Base-by-base conservation (phyloP, 2,329 filamentous ascomycete species). In the Byssothecium circinans region DNA sequence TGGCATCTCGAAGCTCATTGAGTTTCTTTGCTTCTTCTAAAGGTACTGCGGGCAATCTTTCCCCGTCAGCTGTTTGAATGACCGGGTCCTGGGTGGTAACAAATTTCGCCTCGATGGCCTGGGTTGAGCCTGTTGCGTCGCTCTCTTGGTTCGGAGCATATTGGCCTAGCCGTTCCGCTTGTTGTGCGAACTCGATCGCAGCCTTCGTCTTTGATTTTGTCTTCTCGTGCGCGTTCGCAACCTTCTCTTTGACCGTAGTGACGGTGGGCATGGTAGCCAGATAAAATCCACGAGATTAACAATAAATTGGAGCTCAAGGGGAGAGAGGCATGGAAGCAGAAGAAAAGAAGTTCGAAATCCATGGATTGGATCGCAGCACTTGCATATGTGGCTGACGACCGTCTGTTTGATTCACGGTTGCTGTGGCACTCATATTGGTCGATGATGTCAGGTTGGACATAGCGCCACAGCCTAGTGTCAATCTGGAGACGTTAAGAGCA, bases 21-120 rank as follows among this genome's bases (percentile, higher is more conserved):
- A 91, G 76, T 63, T 84, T 87, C 51, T 82, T 76, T 1, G 88
- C 87, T 71, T 91, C 87, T 25, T 81, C 75, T 4, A 89, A 64
- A 1, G 87, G 87, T 1, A 91, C 83, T 1, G 81, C 80, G 0
- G 88, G 87, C 5, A 91, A 68, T 32, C 86, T 76, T 38, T 80
- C 78, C 23, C 86, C 87, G 63, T 86, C 81, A 12, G 80, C 78
- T 1, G 86, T 89, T 43, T 85, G 74, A 37, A 91, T 81, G 14
- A 91, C 82, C 0, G 87, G 82, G 65, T 91, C 87, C 40, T 86
- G 82, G 0, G 85, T 80, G 0, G 88, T 91, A 43, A 81, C 63
- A 58, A 79, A 80, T 42, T 70, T 78, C 23, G 86, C 86, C 61
- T 85, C 77, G 40, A 85, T 73, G 1, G 85, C 85, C 49, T 75